Evolutionary conservation across 306 rosid genomes (phyloP).

Genomic region (Trichosanthes truncata): DNA sequence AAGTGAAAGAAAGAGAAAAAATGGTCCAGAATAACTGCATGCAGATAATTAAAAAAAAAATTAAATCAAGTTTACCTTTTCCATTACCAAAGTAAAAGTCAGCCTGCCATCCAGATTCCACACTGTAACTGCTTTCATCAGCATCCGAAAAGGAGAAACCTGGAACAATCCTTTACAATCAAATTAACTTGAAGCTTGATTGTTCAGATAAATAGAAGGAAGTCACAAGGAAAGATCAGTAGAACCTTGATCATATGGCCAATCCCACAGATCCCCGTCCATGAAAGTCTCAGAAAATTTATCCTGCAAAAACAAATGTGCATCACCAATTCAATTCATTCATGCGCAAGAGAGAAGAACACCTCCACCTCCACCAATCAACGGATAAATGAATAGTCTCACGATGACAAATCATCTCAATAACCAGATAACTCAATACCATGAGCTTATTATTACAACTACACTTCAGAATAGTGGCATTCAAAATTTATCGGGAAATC

Average conservation of each 20-base stretch:
- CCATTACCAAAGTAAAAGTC: slow-evolving; percentile 39
- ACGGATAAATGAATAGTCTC: not conserved
- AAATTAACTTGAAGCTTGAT: slow-evolving; percentile 4
- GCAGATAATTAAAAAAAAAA: not conserved
- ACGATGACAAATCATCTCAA: not conserved
- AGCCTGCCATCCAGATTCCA: slow-evolving; percentile 31
- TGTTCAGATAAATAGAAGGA: slow-evolving; percentile 2
- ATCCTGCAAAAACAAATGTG: slow-evolving; percentile 31
- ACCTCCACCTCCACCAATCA: not conserved
- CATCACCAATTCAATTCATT: not conserved
- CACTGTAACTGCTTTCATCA: slow-evolving; percentile 16
- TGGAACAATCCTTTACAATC: slow-evolving; percentile 6
- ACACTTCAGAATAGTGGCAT: not conserved
- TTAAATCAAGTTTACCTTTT: slow-evolving; percentile 28
- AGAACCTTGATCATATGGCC: slow-evolving; percentile 47
- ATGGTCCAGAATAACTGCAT: not conserved
- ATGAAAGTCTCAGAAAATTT: slow-evolving; percentile 22
- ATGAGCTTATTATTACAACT: not conserved
- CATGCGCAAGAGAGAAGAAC: not conserved
- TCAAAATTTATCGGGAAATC: not conserved
- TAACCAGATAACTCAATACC: not conserved
- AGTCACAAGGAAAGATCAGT: not conserved
- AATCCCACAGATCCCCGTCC: slow-evolving; percentile 67
- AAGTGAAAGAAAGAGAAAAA: not conserved
- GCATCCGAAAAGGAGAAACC: slow-evolving; percentile 27